Conservation (phyloP, 2,329 filamentous ascomycete genomes). For the Cladosporium colombiae region DNA sequence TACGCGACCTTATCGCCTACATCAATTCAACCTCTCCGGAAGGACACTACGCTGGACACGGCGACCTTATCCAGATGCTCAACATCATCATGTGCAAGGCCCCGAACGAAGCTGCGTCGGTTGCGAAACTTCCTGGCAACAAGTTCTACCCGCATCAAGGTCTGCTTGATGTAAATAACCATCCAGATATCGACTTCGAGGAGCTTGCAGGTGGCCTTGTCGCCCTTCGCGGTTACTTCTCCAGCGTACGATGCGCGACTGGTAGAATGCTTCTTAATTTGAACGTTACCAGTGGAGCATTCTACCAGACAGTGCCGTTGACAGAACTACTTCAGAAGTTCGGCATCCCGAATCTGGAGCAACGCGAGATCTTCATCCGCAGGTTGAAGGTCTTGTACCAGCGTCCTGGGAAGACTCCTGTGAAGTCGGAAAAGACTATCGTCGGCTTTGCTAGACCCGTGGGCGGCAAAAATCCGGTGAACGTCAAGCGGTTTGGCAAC, state of each 20-base stretch:
- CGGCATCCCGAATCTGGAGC: conserved; percentile 24
- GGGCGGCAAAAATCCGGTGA: conserved; percentile 23
- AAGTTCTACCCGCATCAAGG: conserved; percentile 51
- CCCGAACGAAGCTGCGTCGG: conserved; percentile 43
- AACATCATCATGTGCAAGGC: conserved; percentile 59
- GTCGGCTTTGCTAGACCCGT: conserved; percentile 44
- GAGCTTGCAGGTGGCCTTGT: conserved; percentile 55
- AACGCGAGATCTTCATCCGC: conserved; percentile 31
- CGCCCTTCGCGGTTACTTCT: conserved; percentile 62
- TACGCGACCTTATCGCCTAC: conserved; percentile 49
- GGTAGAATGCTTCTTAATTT: conserved; percentile 62
- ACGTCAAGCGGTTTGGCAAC: conserved; percentile 31
- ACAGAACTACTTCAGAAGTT: conserved; percentile 40
- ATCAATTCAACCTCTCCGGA: conserved; percentile 37
- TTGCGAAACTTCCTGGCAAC: conserved; percentile 55
- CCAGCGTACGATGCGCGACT: conserved; percentile 61
- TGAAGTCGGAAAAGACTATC: conserved; percentile 47
- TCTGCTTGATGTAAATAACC: background rate
- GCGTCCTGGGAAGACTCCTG: background rate
- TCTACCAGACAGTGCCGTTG: conserved; percentile 49
- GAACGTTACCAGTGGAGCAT: conserved; percentile 62
- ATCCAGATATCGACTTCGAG: conserved; percentile 36
- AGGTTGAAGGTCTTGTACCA: conserved; percentile 36
- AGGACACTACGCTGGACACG: conserved; percentile 45
- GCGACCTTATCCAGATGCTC: conserved; percentile 57